Percentiles rank a stretch among this genome's conserved stretches.
These are phyloP conservation scores for Quercus wislizeni DNA, from an alignment of 306 rosid genomes.

Conservation along the genomic window DNA sequence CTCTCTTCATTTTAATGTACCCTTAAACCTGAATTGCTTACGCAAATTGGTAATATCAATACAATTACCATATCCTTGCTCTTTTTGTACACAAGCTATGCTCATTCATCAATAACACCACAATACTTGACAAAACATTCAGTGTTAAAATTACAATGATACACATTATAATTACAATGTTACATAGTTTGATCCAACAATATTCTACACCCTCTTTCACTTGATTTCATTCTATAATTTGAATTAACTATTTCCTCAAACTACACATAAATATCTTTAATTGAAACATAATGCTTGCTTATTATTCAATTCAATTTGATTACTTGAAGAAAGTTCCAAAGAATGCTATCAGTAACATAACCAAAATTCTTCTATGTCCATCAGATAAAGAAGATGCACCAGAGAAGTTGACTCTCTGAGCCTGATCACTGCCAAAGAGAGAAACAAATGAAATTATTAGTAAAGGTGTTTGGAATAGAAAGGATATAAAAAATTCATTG, in stretches of 20 bases:
- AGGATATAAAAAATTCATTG: neutral
- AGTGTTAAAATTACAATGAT: neutral
- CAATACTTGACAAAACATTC: neutral
- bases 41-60: neutral
- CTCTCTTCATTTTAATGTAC: no score
- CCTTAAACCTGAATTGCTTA: no score
- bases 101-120: neutral
- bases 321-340: conserved; percentile 33
- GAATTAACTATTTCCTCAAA: conserved; percentile 1
- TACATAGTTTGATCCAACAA: neutral
- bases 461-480: neutral
- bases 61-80: neutral
- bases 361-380: conserved; percentile 30
- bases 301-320: neutral
- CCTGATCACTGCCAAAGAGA: conserved; percentile 67
- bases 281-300: neutral
- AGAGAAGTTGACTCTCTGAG: conserved; percentile 78
- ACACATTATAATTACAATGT: neutral
- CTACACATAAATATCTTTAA: neutral
- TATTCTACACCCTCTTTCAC: no score
- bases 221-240: neutral
- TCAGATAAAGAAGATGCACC: conserved; percentile 32
- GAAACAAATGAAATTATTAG: conserved; percentile 7
- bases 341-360: conserved; percentile 32
- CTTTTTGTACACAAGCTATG: neutral